These are phyloP conservation scores for Prunus mume DNA, from an alignment of 306 rosid genomes.

Conservation along the genomic window DNA sequence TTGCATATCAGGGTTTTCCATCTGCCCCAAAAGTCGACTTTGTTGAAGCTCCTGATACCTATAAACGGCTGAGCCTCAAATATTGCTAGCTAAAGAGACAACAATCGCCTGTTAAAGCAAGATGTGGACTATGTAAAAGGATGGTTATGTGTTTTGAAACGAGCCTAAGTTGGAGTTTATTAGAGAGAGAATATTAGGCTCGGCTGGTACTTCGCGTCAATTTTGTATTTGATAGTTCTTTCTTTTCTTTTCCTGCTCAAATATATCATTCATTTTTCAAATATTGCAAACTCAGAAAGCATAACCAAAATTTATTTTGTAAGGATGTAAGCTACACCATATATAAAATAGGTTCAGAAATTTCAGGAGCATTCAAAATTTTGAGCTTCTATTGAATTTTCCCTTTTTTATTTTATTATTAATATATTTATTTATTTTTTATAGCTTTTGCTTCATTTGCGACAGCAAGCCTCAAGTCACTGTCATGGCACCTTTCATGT, in stretches of 20 bases:
- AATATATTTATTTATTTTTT: neutral
- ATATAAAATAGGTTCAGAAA: neutral
- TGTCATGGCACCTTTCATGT: neutral
- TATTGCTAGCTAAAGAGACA: neutral
- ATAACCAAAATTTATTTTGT: neutral
- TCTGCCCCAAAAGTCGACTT: neutral
- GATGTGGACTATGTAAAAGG: neutral
- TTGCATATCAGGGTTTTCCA: neutral
- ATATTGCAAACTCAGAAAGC: neutral
- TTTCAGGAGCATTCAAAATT: neutral
- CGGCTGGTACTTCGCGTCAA: constrained; percentile 7
- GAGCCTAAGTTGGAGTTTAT: neutral
- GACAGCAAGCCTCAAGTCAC: neutral
- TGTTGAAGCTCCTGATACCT: neutral
- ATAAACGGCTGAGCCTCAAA: neutral
- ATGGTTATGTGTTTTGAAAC: constrained; percentile 3
- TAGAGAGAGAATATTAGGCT: neutral
- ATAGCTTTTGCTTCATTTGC: neutral
- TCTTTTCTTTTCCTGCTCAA: neutral
- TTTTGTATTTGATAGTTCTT: constrained; percentile 21
- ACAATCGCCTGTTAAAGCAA: neutral
- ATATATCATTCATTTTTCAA: neutral
- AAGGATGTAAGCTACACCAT: neutral
- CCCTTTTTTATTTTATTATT: too few relatives aligned
- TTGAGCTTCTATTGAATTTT: neutral